Conservation (phyloP, 1,284 basidiomycete species). For the Pterulicium gracile region DNA sequence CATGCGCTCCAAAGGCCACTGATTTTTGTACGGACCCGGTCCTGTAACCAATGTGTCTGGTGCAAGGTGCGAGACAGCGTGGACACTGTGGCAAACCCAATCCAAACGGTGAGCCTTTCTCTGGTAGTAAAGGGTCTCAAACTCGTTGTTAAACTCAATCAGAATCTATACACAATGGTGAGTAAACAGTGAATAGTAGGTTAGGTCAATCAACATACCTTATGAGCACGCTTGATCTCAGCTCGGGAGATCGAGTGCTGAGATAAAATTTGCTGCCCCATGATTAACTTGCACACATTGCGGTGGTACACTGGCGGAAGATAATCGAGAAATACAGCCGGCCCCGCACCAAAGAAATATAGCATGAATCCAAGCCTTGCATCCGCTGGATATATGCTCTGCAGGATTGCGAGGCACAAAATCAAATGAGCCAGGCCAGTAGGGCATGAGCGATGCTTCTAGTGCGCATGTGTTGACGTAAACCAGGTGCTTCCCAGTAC, state of each 20-base stretch:
- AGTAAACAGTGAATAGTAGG: too few species aligned
- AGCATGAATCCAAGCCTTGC: constrained; percentile 25
- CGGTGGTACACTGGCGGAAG: constrained; percentile 20
- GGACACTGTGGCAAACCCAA: constrained; percentile 16
- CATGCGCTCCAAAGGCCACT: constrained; percentile 20
- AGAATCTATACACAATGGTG: too few species aligned
- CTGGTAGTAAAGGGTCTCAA: constrained; percentile 20
- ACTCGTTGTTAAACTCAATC: constrained; percentile 18
- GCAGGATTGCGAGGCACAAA: constrained; percentile 24
- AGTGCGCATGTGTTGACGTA: too few species aligned
- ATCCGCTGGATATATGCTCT: constrained; percentile 27
- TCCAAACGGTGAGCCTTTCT: constrained; percentile 15
- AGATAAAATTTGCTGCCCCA: constrained; percentile 18
- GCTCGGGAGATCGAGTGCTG: too few species aligned
- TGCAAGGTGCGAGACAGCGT: constrained; percentile 15
- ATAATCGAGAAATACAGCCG: constrained; percentile 20
- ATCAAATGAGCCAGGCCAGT: constrained; percentile 22
- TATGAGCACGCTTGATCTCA: too few species aligned
- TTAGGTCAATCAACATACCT: too few species aligned
- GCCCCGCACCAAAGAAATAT: constrained; percentile 27
- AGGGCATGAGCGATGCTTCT: too few species aligned
- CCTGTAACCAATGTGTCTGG: constrained; percentile 14
- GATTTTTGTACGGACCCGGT: constrained; percentile 12
- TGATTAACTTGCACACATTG: constrained; percentile 24
- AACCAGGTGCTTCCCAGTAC: too few species aligned